These are phyloP conservation scores for Knoxia roxburghii DNA, from an alignment of 257 asterid species.

Conservation along the genomic window DNA sequence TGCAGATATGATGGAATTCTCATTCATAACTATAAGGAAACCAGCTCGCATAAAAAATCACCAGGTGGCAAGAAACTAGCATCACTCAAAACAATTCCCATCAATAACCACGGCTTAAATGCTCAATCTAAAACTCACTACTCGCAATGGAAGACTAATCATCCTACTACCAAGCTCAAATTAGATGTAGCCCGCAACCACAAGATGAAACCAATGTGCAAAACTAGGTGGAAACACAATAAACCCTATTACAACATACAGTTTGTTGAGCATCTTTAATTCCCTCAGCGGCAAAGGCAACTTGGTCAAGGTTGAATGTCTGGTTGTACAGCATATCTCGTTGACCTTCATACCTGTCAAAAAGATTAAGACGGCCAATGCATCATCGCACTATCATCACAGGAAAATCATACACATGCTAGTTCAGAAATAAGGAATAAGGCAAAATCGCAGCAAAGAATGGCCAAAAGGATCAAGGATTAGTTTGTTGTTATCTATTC, in stretches of 20 bases:
- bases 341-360: conserved; percentile 87
- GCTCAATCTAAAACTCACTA: conserved; percentile 6
- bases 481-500: no score
- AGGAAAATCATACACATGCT: background rate
- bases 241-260: conserved; percentile 39
- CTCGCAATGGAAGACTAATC: background rate
- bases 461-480: background rate
- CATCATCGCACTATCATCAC: background rate
- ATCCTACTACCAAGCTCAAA: background rate
- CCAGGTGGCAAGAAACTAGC: background rate
- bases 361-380: conserved; percentile 7
- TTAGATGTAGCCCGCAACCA: background rate
- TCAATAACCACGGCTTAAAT: background rate
- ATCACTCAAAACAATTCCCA: background rate
- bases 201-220: background rate
- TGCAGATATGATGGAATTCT: background rate
- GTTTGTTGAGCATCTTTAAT: conserved; percentile 99
- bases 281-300: conserved; percentile 96
- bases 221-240: background rate
- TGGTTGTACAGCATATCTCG: conserved; percentile 96
- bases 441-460: background rate
- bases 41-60: background rate
- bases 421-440: background rate
- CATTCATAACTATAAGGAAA: background rate
- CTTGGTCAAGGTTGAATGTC: conserved; percentile 94